Percentiles rank a stretch among this genome's conserved stretches.
Conservation (phyloP, 2,329 filamentous ascomycete genomes). For the Verticillium klebahnii region DNA sequence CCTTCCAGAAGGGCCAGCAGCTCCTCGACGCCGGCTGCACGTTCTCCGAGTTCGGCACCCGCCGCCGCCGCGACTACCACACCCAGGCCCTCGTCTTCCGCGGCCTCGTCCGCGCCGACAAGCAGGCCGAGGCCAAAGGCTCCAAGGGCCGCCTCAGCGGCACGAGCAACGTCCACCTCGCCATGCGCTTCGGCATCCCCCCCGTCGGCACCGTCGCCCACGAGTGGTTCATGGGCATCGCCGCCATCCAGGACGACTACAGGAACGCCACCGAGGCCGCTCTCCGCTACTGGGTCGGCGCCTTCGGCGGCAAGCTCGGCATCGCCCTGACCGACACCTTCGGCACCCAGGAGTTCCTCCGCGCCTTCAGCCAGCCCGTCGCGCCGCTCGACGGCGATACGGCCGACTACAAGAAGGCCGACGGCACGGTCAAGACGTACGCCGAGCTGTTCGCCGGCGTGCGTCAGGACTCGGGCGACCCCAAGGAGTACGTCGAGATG, state of each 20-base stretch:
- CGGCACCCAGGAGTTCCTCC: slow-evolving; percentile 83
- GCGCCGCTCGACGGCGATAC: slow-evolving; percentile 39
- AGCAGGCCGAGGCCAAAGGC: slow-evolving; percentile 61
- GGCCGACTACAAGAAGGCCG: slow-evolving; percentile 29
- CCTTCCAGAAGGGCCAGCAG: slow-evolving; percentile 72
- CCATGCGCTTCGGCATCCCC: slow-evolving; percentile 82
- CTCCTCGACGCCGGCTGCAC: slow-evolving; percentile 79
- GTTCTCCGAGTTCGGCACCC: slow-evolving; percentile 90
- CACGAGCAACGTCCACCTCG: slow-evolving; percentile 95
- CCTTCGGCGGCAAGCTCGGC: slow-evolving; percentile 78
- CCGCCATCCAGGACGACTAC: slow-evolving; percentile 85
- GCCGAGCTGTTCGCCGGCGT: slow-evolving; percentile 80
- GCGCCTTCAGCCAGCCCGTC: slow-evolving; percentile 69
- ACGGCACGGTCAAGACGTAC: slow-evolving; percentile 55
- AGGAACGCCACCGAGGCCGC: slow-evolving; percentile 78
- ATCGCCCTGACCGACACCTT: slow-evolving; percentile 97
- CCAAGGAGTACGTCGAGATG: slow-evolving; percentile 69
- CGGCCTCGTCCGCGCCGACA: slow-evolving; percentile 74
- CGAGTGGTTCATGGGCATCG: slow-evolving; percentile 99
- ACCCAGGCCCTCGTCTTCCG: slow-evolving; percentile 90
- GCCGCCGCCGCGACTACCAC: slow-evolving; percentile 86
- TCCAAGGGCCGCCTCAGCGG: slow-evolving; percentile 72
- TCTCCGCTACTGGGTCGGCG: slow-evolving; percentile 82
- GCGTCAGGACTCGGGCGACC: slow-evolving; percentile 87
- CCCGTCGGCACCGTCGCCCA: slow-evolving; percentile 89